Base-by-base conservation (phyloP, 148 eudicot genomes). In the Fagopyrum homotropicum region DNA sequence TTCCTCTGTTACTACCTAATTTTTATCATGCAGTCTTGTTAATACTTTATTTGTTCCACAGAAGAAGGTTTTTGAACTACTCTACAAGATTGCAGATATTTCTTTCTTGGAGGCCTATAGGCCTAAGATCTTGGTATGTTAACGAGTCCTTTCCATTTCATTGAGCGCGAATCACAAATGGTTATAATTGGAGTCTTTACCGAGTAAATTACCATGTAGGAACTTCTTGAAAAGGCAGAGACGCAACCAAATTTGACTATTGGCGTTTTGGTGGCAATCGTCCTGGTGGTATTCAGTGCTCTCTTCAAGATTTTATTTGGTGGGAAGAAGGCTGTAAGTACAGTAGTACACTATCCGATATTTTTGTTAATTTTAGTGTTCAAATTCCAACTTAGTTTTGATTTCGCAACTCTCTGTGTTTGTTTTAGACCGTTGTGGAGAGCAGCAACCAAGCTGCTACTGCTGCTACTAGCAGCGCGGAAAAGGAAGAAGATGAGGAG, bases 31-130 rank as follows among this genome's bases (percentile, higher is more conserved):
- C 35, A 22, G 8, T 60, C 8, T 22, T 22, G 66, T 26, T 60
- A 26, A 60, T 45, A 8, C 45, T 14, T 15, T 14, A 60, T 54
- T 45, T 47, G 0, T 72, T 14, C 81, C 83, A 83, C 98, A 94
- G 98, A 94, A 94, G 84, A 29, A 52, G 68, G 87, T 92, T 29
- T 94, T 94, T 74, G 98, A 94, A 52, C 73, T 84, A 74, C 88
- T 94, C 4, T 91, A 94, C 93, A 91, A 87, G 96, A 80, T 87
- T 72, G 97, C 96, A 1, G 93, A 92, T 73, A 69, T 94, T 72
- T 93, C 98, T 9, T 86, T 91, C 87, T 86, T 94, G 91, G 82
- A 84, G 29, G 82, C 84, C 5, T 86, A 91, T 80, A 92, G 86
- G 79, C 66, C 79, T 49, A 85, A 90, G 76, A 83, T 94, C 78